Conservation (phyloP, 208 protist species). For the Balamuthia mandrillaris region DNA sequence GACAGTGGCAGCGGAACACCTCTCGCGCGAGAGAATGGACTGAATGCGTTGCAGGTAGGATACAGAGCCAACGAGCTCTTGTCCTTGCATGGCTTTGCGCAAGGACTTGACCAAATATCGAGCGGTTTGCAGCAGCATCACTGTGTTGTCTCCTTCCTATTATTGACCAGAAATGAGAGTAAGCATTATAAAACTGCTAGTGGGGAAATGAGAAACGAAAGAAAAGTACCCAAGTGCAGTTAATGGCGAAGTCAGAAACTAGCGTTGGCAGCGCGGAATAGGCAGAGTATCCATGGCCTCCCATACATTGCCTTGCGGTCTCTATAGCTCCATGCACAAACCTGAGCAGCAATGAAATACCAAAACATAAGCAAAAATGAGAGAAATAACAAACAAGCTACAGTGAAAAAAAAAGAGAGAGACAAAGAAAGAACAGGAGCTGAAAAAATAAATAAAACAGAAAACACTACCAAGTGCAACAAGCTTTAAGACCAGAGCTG, state of each 20-base stretch:
- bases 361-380: background rate
- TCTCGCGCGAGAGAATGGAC: background rate
- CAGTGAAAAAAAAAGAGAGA: background rate
- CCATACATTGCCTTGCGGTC: background rate
- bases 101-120: slow-evolving; percentile 34
- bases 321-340: background rate
- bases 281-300: slow-evolving; percentile 22
- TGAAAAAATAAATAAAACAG: background rate
- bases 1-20: background rate
- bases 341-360: background rate
- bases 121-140: slow-evolving; percentile 34
- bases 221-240: background rate
- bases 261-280: slow-evolving; percentile 15
- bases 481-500: slow-evolving; percentile 16
- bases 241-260: slow-evolving; percentile 3
- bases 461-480: background rate
- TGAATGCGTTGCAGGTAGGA: slow-evolving; percentile 17
- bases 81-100: background rate
- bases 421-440: background rate
- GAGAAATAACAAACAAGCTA: background rate
- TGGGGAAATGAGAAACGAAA: background rate
- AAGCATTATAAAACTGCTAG: background rate
- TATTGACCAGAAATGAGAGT: background rate
- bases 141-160: slow-evolving; percentile 42
- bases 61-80: background rate